Base-by-base conservation (phyloP, 176 grass and related monocot species). In the Elaeis guineensis region DNA sequence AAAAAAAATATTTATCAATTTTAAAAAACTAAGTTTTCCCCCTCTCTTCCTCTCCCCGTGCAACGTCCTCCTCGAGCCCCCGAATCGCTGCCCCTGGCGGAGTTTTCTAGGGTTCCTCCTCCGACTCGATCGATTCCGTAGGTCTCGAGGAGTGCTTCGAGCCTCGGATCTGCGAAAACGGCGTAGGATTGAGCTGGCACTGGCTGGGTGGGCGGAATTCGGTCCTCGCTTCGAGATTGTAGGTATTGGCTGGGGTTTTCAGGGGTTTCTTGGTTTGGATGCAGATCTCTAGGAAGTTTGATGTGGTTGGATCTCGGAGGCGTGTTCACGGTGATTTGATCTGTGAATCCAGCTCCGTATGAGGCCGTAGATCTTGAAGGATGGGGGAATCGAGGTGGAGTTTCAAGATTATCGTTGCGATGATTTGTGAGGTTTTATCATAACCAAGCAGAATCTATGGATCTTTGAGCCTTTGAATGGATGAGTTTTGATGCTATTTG, bases 121-220 rank as follows among this genome's bases (percentile, higher is more conserved):
- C 20, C 63, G 20, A 58, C 25, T 17, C 0, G 21, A 39, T 19
- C 55, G 57, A 3, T 1, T 22, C 51, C 6, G 51, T 20, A 30
- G 23, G 48, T 14, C 20, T 32, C 4, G 29, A 61, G 74, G 56
- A 59, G 29, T 79, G 70, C 77, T 71, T 51, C 24, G 62, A 67
- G 48, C 78, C 29, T 20, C 56, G 55, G 39, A 48, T 25, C 55
- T 54, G 69, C 24, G 35, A 54, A 14, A 39, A 51, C 69, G 4
- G 15, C 62, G 21, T n/a, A 57, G 63, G 67, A 72, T 72, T 78
- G 72, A 55, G 63, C n/a, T 29, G 23, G 58, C 25, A 17, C 16
- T 44, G 24, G 19, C 30, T 32, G 32, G 32, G 35, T 44, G 35
- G 35, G 1, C 2, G 9, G 35, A 44, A 44, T 44, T 54, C 6